These are phyloP conservation scores for Candolleomyces eurysporus DNA, from an alignment of 768 basidiomycete genomes.

Conservation along the genomic window DNA sequence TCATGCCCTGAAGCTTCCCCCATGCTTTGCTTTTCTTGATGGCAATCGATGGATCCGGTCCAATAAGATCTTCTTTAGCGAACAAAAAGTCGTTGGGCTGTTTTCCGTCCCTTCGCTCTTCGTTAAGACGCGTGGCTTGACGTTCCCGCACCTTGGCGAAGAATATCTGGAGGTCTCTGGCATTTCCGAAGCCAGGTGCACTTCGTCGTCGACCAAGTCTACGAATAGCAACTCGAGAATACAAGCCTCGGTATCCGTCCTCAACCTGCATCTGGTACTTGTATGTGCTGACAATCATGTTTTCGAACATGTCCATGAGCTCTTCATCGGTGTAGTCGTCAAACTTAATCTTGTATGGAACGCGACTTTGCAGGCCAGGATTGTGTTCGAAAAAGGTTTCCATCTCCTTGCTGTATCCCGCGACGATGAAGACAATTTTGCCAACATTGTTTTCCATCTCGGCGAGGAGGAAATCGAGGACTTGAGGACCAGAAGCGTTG, in stretches of 20 bases:
- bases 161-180: conserved; percentile 55
- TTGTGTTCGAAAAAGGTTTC: conserved; percentile 78
- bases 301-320: conserved; percentile 53
- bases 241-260: conserved; percentile 52
- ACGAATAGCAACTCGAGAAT: conserved; percentile 52
- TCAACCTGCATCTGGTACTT: conserved; percentile 53
- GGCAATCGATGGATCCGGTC: conserved; percentile 57
- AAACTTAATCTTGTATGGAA: conserved; percentile 60
- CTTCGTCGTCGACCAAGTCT: conserved; percentile 62
- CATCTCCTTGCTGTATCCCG: conserved; percentile 72
- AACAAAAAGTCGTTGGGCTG: conserved; percentile 51
- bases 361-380: conserved; percentile 66
- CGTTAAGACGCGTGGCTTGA: conserved; percentile 50
- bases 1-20: conserved; percentile 49
- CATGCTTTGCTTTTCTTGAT: conserved; percentile 46
- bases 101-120: conserved; percentile 37
- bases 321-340: conserved; percentile 60
- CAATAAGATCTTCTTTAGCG: conserved; percentile 56
- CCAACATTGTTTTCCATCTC: conserved; percentile 75
- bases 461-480: conserved; percentile 67
- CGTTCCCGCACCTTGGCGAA: conserved; percentile 46
- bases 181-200: conserved; percentile 64
- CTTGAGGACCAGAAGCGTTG: conserved; percentile 50
- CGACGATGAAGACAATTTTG: conserved; percentile 64
- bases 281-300: conserved; percentile 45